Percentiles rank a stretch among this genome's conserved stretches.
These are phyloP conservation scores for Pythium sukuiense DNA, from an alignment of 352 stramenopile species.

Conservation along the genomic window DNA sequence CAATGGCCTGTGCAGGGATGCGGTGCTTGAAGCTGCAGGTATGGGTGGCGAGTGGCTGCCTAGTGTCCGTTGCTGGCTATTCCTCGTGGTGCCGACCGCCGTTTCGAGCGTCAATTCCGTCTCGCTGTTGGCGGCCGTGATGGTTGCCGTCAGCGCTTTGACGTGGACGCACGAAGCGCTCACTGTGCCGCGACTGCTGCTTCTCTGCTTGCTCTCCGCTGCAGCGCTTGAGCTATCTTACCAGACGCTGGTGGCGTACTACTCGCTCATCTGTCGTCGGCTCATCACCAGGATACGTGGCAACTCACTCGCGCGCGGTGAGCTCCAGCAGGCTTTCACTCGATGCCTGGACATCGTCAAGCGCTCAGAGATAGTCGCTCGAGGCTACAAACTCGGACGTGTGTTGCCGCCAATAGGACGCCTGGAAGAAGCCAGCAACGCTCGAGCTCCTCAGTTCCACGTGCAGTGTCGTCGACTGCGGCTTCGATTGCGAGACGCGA, in stretches of 20 bases:
- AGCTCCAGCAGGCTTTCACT: slow-evolving; percentile 30
- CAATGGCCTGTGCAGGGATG: background rate
- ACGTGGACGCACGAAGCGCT: background rate
- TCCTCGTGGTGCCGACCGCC: background rate
- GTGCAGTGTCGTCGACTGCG: slow-evolving; percentile 47
- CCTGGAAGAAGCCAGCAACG: slow-evolving; percentile 36
- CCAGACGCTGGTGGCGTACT: slow-evolving; percentile 10
- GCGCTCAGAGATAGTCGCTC: slow-evolving; percentile 51
- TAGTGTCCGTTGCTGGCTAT: background rate
- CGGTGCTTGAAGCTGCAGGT: background rate
- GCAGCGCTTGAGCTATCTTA: background rate
- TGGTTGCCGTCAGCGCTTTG: background rate
- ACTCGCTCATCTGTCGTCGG: background rate
- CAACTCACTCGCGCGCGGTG: background rate
- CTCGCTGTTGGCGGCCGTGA: background rate
- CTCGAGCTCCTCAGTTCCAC: slow-evolving; percentile 11
- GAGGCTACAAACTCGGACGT: slow-evolving; percentile 49
- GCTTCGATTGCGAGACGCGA: slow-evolving; percentile 39
- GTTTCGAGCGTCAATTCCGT: background rate
- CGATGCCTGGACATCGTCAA: slow-evolving; percentile 50
- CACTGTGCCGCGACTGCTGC: background rate
- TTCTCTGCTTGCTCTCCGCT: background rate
- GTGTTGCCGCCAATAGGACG: slow-evolving; percentile 54
- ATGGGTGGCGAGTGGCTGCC: background rate
- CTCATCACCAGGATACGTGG: background rate